Evolutionary conservation across 2,329 filamentous ascomycete species (phyloP), one percentile per base, ranked within the genome.

Genomic region (Penicillium sp.): DNA sequence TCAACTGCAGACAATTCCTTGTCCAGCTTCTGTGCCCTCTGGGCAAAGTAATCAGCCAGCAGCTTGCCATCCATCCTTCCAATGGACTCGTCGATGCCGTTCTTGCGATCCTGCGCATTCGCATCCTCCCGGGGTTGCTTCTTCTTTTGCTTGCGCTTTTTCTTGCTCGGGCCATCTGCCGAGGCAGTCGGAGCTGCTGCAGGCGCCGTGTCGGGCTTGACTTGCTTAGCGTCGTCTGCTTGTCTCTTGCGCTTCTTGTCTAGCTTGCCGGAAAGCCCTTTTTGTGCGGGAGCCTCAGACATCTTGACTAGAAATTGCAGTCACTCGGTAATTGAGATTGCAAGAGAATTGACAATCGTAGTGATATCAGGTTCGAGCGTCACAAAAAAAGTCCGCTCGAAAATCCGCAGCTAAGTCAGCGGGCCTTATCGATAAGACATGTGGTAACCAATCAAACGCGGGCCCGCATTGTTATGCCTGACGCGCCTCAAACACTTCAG

Each of bases 1-100:
- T 99, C 95, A 41, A 98, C 84, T 0, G 86, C 80, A 65, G 90
- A 96, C 68, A 97, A 75, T 52, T 96, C 89, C 27, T 84, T 86
- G 53, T 91, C 90, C 69, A 93, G 96, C 24, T 89, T 84, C 62
- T 84, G 86, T 52, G 90, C 88, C 70, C 90, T 86, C 70, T 95
- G 88, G 7, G 90, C 90, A 60, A 97, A 81, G 72, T 96, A 87
- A 72, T 97, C 93, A 1, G 93, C 90, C 47, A 97, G 79, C 43
- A 97, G 81, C 63, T 88, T 85, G 58, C 86, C 88, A 73, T 96
- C 91, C 88, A 97, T 93, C 59, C 86, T 85, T 45, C 86, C 85
- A 71, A 97, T 90, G 3, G 90, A 85, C 62, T 85, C 86, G 76
- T 97, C 96, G 63, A 97, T 79, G 7, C 89, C 88, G 33, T 88